Evolutionary conservation across 2,329 filamentous ascomycete species (phyloP), one percentile per base, ranked within the genome.

Genomic region (Xylaria sp.): DNA sequence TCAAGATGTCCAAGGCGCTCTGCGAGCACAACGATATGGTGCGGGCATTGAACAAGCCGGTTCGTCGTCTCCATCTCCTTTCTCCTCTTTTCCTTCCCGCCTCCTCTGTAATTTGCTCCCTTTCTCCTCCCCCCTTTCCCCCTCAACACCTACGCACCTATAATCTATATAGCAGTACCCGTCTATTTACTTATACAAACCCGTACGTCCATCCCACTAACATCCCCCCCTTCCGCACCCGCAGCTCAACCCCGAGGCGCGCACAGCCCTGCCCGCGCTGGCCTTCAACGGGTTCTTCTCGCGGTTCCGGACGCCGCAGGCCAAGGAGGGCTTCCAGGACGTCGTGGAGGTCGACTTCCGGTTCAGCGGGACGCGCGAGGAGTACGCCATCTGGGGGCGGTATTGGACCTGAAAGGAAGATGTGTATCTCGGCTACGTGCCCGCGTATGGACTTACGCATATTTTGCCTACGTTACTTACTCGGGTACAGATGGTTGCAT

Each of bases 11-110:
- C 1, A 72, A 85, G 21, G 79, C 82, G 40, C 70, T 96, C 7
- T 86, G 83, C 62, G 86, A 92, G 69, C 94, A 99, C 75, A 99
- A 99, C 68, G 90, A 96, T 68, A 84, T 83, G 1, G 90, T 96
- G 44, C 84, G 94, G 56, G 85, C 91, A 1, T 76, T 92, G 66
- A 87, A 86, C 64, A 70, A 72, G 46, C 39, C 60, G 19, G 72
- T 76, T 63, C 18, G 68, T 66, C 29, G 40, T 4, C 13, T 18
- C 54, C n/a, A 37, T 44, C 48, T 39, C 56, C 18, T 45, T 37
- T 48, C 49, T 26, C 11, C 24, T 11, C 24, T 11, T 11, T 26
- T 26, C 11, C 5, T 11, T 26, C 24, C 24, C 24, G 24, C 9
- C 45, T 45, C 45, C 19, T 39, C 29, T 29, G 18, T 38, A 40